phyloP scores from a whole-genome alignment of 768 basidiomycete species.

The Daedaleopsis nitida region DNA sequence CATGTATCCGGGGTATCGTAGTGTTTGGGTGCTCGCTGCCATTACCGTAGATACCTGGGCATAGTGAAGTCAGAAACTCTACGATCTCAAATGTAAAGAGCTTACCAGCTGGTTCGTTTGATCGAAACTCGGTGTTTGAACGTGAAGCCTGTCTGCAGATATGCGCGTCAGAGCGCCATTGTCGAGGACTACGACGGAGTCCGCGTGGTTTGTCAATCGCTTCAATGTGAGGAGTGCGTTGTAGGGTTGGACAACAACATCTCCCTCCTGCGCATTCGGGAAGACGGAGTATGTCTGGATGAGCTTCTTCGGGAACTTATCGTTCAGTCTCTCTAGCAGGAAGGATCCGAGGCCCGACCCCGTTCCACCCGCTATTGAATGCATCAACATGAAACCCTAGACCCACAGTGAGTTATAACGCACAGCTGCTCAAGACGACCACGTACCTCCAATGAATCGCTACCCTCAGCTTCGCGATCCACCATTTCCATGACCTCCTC shows the following conservation, averaged over 20 bases:
- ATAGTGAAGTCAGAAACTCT: background rate
- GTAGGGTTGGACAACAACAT: conserved; percentile 98
- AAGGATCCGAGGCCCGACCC: conserved; percentile 99
- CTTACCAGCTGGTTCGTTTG: conserved; percentile 89
- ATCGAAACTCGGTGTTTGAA: conserved; percentile 85
- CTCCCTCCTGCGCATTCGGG: conserved; percentile 89
- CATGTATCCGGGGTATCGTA: conserved; percentile 98
- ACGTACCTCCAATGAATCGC: conserved; percentile 90
- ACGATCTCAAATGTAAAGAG: background rate
- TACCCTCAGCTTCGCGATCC: conserved; percentile 96
- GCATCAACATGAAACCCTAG: conserved; percentile 98
- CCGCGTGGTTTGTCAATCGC: conserved; percentile 92
- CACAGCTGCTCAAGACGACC: background rate
- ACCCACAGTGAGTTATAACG: background rate
- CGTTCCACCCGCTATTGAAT: conserved; percentile 98
- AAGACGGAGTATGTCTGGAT: conserved; percentile 99
- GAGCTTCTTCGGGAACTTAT: conserved; percentile 98
- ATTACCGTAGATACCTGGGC: conserved; percentile 92
- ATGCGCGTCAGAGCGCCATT: conserved; percentile 93
- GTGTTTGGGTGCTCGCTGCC: conserved; percentile 94
- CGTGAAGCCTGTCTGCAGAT: conserved; percentile 87
- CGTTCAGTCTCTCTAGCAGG: conserved; percentile 92
- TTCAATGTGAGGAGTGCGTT: conserved; percentile 94
- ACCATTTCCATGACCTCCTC: conserved; percentile 99
- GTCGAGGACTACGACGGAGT: conserved; percentile 96